These are phyloP conservation scores for Phoma sp. DNA, from an alignment of 2,329 filamentous ascomycete genomes.

Conservation along the genomic window DNA sequence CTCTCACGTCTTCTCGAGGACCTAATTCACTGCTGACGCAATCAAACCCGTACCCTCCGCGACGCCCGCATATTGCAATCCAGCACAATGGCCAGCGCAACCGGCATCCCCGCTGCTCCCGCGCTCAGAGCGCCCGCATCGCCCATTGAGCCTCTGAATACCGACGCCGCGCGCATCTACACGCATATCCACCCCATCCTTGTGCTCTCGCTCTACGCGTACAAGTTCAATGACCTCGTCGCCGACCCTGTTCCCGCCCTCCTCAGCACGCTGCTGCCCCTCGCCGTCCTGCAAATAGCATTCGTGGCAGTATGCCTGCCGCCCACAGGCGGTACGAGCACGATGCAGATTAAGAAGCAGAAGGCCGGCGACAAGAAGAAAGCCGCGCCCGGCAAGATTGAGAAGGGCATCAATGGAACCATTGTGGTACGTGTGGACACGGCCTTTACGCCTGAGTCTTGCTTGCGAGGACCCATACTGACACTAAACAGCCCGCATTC, in stretches of 20 bases:
- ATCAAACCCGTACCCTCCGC: neutral
- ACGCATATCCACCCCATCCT: constrained; percentile 73
- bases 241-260: constrained; percentile 73
- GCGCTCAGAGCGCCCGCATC: constrained; percentile 33
- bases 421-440: constrained; percentile 51
- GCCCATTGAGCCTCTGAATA: constrained; percentile 58
- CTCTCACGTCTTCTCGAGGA: neutral
- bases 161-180: constrained; percentile 60
- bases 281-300: constrained; percentile 68
- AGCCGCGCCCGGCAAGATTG: constrained; percentile 30
- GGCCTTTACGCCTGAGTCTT: neutral
- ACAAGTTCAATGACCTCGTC: constrained; percentile 72
- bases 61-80: neutral
- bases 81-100: constrained; percentile 36
- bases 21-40: too few relatives aligned
- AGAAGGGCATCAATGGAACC: constrained; percentile 36
- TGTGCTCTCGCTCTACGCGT: constrained; percentile 68
- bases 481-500: constrained; percentile 66
- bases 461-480: neutral
- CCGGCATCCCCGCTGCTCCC: constrained; percentile 32
- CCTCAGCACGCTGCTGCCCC: constrained; percentile 65
- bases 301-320: constrained; percentile 68
- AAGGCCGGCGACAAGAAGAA: constrained; percentile 52
- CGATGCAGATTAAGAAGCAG: constrained; percentile 59
- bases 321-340: constrained; percentile 53